These are phyloP conservation scores for Aspergillus ochraceus DNA, from an alignment of 2,329 filamentous ascomycete genomes.

Conservation along the genomic window DNA sequence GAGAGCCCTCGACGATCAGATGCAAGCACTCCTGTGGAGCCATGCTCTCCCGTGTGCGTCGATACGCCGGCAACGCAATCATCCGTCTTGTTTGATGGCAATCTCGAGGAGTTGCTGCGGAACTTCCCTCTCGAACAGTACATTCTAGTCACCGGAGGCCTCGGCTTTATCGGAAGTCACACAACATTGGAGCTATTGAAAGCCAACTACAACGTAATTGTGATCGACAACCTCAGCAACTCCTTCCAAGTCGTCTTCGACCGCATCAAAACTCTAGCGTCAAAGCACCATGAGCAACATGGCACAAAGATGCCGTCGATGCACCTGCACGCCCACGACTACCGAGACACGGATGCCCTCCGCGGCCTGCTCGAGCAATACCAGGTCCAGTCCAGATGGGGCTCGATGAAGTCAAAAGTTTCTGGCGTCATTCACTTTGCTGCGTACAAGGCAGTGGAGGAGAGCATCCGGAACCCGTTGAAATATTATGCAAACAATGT, in stretches of 20 bases:
- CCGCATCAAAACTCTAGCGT: constrained; percentile 35
- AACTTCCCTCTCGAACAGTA: constrained; percentile 41
- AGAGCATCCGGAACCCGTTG: constrained; percentile 61
- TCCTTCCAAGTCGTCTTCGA: constrained; percentile 37
- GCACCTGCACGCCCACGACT: constrained; percentile 51
- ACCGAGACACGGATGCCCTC: constrained; percentile 46
- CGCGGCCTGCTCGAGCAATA: constrained; percentile 46
- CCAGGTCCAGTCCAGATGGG: constrained; percentile 32
- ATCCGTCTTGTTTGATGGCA: constrained; percentile 48
- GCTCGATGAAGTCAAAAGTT: constrained; percentile 51
- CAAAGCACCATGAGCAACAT: constrained; percentile 37
- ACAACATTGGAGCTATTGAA: constrained; percentile 44
- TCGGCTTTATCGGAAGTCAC: constrained; percentile 46
- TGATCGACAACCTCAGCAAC: constrained; percentile 45
- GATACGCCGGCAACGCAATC: constrained; percentile 48
- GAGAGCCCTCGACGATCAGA: constrained; percentile 31
- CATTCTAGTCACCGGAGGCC: constrained; percentile 44
- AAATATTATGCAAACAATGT: constrained; percentile 70
- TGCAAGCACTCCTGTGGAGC: constrained; percentile 31
- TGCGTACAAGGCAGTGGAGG: constrained; percentile 65
- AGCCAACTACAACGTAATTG: constrained; percentile 42
- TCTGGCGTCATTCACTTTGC: constrained; percentile 69
- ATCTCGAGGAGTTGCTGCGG: constrained; percentile 43
- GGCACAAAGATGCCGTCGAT: constrained; percentile 45
- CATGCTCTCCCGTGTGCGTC: constrained; percentile 28